phyloP scores from a whole-genome alignment of 192 early-diverging fungal genomes.

The Podila minutissima region DNA sequence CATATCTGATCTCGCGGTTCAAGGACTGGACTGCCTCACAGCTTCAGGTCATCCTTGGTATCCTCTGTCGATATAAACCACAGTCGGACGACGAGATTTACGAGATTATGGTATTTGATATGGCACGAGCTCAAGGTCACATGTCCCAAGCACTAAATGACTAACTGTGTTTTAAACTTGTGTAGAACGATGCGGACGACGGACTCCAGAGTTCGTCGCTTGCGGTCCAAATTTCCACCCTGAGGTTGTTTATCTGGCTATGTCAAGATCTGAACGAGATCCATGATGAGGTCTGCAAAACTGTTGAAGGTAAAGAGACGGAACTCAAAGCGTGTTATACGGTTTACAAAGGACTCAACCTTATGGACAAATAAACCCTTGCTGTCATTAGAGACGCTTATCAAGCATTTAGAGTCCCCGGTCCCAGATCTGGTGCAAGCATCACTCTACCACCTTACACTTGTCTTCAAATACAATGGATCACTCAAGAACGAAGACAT shows the following conservation, averaged over 20 bases:
- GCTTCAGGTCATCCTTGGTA: constrained; percentile 35
- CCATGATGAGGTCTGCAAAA: constrained; percentile 50
- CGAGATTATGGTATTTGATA: constrained; percentile 47
- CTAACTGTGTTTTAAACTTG: not conserved
- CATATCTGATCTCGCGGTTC: constrained; percentile 33
- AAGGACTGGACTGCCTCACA: constrained; percentile 49
- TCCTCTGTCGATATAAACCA: constrained; percentile 49
- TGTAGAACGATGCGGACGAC: constrained; percentile 52
- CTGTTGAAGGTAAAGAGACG: constrained; percentile 34
- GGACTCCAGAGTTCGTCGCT: constrained; percentile 32
- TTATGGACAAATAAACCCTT: not conserved
- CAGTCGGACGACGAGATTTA: constrained; percentile 44
- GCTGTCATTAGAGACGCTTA: constrained; percentile 18
- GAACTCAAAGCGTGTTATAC: not conserved
- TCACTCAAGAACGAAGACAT: constrained; percentile 2
- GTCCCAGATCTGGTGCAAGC: constrained; percentile 23
- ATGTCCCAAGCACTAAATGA: not conserved
- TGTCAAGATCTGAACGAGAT: constrained; percentile 48
- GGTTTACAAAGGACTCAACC: not conserved
- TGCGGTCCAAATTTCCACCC: constrained; percentile 51
- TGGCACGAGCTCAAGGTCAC: not conserved
- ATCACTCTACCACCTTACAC: constrained; percentile 16
- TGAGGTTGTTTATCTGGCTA: constrained; percentile 49
- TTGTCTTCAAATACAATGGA: constrained; percentile 17
- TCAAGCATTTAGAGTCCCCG: constrained; percentile 29